Conservation (phyloP, 805 yeast genomes). For the Scheffersomyces amazonensis region DNA sequence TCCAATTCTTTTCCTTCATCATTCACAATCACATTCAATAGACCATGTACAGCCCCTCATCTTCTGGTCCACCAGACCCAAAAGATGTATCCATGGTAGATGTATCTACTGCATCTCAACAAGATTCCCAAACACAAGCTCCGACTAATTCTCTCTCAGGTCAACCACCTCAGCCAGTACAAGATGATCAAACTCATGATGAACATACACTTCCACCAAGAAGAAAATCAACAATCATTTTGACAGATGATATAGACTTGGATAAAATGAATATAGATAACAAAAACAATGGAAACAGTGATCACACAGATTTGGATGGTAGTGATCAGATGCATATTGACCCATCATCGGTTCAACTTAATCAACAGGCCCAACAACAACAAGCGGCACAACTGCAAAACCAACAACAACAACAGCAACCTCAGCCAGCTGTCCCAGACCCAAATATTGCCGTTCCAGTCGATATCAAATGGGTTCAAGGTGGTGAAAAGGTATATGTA, state of each 20-base stretch:
- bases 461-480: constrained; percentile 89
- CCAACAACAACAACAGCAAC: constrained; percentile 8
- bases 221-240: constrained; percentile 68
- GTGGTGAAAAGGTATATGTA: constrained; percentile 93
- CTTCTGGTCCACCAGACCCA: constrained; percentile 5
- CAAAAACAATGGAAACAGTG: constrained; percentile 10
- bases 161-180: constrained; percentile 6
- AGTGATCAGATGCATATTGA: constrained; percentile 18
- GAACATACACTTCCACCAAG: constrained; percentile 31
- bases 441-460: constrained; percentile 44
- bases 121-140: constrained; percentile 5
- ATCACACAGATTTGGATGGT: constrained; percentile 1
- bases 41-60: not conserved
- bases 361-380: constrained; percentile 11
- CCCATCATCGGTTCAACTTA: constrained; percentile 11
- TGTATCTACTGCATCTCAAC: constrained; percentile 29
- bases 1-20: not conserved
- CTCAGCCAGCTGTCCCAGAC: constrained; percentile 14
- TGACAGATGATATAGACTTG: constrained; percentile 64
- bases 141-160: not conserved
- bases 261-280: constrained; percentile 47
- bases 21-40: not conserved
- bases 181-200: not conserved
- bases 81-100: constrained; percentile 44
- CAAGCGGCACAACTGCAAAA: constrained; percentile 7